Base-by-base conservation (phyloP, 176 grass and related monocot species). In the Ananas comosus region DNA sequence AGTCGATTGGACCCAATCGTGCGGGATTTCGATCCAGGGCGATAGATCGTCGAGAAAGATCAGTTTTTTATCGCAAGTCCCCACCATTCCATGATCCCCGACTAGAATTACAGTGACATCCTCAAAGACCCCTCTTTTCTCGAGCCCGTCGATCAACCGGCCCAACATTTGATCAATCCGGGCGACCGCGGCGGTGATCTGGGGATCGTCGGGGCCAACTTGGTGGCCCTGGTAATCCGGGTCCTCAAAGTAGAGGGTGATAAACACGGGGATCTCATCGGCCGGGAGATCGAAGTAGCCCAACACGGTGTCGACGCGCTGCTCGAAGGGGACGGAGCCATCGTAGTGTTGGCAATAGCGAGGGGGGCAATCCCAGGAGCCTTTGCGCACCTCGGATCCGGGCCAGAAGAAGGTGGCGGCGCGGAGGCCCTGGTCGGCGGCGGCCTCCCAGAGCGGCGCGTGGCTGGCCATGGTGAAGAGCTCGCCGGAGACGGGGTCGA, bases 201-300 rank as follows among this genome's bases (percentile, higher is more conserved):
- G 72, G 0, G 94, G 89, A 52, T 99, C 89, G 14, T 99, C 94
- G 8, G 94, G 84, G 13, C 94, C 89, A 8, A 93, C 87, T 77
- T 88, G 75, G 80, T 99, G 94, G 27, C 94, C 94, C 81, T 93
- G 84, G 65, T 93, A 78, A 84, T 99, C 87, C 17, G 94, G 94
- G 64, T 99, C 94, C 75, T 93, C 94, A 5, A 93, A 99, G 74
- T 99, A 99, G 0, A 99, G 89, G 3, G 94, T 90, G 16, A 93
- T 49, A 51, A 99, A 72, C 74, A 83, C 84, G 0, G 94, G 94
- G 53, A 93, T 86, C 47, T 93, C 78, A n/a, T 80, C 58, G 28
- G 2, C 12, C 0, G 89, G 87, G 58, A 92, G 76, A 69, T 99
- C 94, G 48, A 99, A 99, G 61, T 93, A 92, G 49, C 80, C 69